Evolutionary conservation across 2,329 filamentous ascomycete species (phyloP), one percentile per base, ranked within the genome.

Genomic region (Leptoxyphium fumago): DNA sequence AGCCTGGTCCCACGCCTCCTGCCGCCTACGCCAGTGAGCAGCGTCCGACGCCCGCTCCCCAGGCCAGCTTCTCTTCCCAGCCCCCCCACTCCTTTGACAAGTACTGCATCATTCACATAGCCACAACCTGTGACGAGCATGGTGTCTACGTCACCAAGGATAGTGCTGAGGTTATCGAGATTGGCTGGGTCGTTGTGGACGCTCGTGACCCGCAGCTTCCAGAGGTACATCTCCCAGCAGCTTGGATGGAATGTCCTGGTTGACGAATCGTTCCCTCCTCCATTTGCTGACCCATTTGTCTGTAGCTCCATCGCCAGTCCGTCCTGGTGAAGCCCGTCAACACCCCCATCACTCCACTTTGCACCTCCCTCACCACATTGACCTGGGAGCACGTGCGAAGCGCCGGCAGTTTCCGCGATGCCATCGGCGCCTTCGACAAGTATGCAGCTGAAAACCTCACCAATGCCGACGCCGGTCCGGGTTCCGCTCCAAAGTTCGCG

Each of bases 71-170:
- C 41, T 38, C 38, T 13, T 11, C 14, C 11, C 39, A 68, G 77
- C 45, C 48, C 28, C 45, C 46, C 36, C 49, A 46, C 34, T 47
- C 49, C 38, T 61, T 94, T 67, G 91, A 98, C 71, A 84, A 89
- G 65, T 98, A 94, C 69, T 83, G 95, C 53, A 85, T 98, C 60
- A 94, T 96, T 64, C 91, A 98, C 67, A 89, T 96, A 61, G 91
- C 91, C 51, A 98, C 91, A 30, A 98, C 91, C 55, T 98, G 91
- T 69, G 91, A 98, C 66, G 91, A 98, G 66, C 91, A 98, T 68
- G 91, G 91, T 50, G 91, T 98, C 53, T 98, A 98, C 66, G 91
- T 98, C 47, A 98, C 91, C 48, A 96, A 96, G 69, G 91, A 98
- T 68, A 96, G 91, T 47, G 91, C 91, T 50, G 91, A 98, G 71